phyloP scores from a whole-genome alignment of 495 filamentous ascomycete species.

The Penicillium ucsense region DNA sequence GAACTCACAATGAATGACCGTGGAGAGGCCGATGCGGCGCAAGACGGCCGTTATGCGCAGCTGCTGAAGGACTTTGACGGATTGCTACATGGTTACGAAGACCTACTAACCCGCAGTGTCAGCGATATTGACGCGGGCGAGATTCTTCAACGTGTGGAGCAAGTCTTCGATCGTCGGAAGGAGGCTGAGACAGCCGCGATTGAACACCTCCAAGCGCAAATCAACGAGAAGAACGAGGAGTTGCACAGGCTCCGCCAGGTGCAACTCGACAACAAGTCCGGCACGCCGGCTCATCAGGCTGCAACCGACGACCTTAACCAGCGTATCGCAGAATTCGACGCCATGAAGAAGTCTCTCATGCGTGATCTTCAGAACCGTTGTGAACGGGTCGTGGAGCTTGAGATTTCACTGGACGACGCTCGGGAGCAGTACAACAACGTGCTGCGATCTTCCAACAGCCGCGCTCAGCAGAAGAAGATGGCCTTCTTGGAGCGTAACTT shows the following conservation, averaged over 20 bases:
- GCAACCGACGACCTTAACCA: conserved; percentile 93
- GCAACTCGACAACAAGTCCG: conserved; percentile 64
- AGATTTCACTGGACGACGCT: conserved; percentile 93
- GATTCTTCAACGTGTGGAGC: conserved; percentile 66
- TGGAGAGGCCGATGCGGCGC: conserved; percentile 49
- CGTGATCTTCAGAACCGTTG: conserved; percentile 96
- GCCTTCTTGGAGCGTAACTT: conserved; percentile 97
- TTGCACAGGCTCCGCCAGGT: conserved; percentile 63
- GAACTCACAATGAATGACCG: conserved; percentile 71
- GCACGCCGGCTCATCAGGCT: conserved; percentile 51
- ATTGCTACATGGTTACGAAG: conserved; percentile 73
- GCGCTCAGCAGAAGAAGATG: conserved; percentile 99
- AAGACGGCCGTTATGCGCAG: conserved; percentile 55
- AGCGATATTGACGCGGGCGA: conserved; percentile 70
- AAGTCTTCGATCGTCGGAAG: conserved; percentile 63
- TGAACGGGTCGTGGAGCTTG: conserved; percentile 93
- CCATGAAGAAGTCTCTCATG: conserved; percentile 99
- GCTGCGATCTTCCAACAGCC: conserved; percentile 87
- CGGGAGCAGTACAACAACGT: conserved; percentile 99
- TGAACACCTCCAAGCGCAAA: conserved; percentile 62
- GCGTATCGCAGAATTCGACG: conserved; percentile 95
- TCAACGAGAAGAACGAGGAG: conserved; percentile 63
- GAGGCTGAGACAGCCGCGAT: conserved; percentile 59
- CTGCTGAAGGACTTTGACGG: conserved; percentile 63
- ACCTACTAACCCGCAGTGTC: conserved; percentile 69